These are phyloP conservation scores for Fusarium mangiferae DNA, from an alignment of 2,329 filamentous ascomycete species.

Conservation along the genomic window DNA sequence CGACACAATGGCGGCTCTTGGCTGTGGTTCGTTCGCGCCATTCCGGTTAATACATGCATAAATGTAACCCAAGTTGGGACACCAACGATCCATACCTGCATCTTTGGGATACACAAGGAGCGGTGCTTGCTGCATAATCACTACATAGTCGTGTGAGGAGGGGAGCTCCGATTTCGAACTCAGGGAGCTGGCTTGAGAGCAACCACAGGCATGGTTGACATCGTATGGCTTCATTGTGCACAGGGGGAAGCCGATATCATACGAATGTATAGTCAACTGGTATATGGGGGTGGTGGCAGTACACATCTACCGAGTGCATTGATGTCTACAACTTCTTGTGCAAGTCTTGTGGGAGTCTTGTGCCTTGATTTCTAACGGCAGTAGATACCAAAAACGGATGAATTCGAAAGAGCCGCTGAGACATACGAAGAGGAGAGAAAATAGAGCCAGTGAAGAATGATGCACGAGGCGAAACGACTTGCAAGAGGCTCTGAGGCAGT, in stretches of 20 bases:
- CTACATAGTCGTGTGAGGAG: not conserved
- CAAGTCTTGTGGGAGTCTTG: not conserved
- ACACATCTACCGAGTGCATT: slow-evolving; percentile 2
- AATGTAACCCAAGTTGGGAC: slow-evolving; percentile 6
- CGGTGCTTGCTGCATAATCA: not conserved
- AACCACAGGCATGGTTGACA: not conserved
- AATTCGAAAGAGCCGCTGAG: not conserved
- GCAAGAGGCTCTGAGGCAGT: not conserved
- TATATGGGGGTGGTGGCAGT: not conserved
- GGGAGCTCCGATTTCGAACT: not conserved
- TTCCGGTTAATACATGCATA: not conserved
- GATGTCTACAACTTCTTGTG: not conserved
- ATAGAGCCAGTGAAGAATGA: not conserved
- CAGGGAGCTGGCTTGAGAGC: not conserved
- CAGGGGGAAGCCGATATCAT: not conserved
- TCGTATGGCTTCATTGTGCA: not conserved
- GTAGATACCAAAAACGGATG: not conserved
- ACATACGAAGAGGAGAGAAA: not conserved
- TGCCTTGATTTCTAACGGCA: not conserved
- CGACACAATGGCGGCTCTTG: not conserved
- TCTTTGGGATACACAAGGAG: not conserved
- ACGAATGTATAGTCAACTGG: not conserved
- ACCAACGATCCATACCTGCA: slow-evolving; percentile 10
- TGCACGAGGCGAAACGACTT: not conserved
- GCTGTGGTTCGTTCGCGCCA: not conserved